Conservation (phyloP, 2,329 filamentous ascomycete species). For the Lasiodiplodia gonubiensis region DNA sequence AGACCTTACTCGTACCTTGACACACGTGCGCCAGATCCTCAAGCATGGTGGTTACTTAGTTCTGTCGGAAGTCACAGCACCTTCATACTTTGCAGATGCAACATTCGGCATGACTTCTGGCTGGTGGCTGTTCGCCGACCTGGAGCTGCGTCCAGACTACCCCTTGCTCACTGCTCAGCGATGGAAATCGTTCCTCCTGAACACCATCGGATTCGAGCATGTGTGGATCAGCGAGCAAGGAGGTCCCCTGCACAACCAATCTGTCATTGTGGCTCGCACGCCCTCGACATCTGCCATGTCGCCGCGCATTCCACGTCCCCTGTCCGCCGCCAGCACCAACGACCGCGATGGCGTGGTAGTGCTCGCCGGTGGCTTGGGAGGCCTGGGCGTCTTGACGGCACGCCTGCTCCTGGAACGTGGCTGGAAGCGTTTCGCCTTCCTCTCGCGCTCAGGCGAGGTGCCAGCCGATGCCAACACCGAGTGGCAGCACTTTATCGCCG, state of each 20-base stretch:
- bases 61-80: constrained; percentile 22
- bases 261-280: not conserved
- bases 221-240: not conserved
- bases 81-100: not conserved
- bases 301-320: too few relatives aligned
- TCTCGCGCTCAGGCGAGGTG: constrained; percentile 4
- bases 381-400: not conserved
- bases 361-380: not conserved
- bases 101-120: not conserved
- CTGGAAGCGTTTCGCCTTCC: constrained; percentile 1
- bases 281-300: not conserved
- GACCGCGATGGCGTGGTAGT: too few relatives aligned
- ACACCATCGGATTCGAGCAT: not conserved
- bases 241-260: not conserved
- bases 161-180: not conserved
- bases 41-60: constrained; percentile 54
- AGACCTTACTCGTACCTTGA: constrained; percentile 26
- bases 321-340: too few relatives aligned
- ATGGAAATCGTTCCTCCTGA: not conserved
- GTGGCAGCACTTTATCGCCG: not conserved
- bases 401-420: not conserved
- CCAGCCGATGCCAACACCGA: not conserved
- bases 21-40: constrained; percentile 32
- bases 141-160: not conserved
- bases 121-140: not conserved